Evolutionary conservation across 2,329 filamentous ascomycete species (phyloP), one percentile per base, ranked within the genome.

Genomic region (Ophiocordyceps camponoti-rufipedis): DNA sequence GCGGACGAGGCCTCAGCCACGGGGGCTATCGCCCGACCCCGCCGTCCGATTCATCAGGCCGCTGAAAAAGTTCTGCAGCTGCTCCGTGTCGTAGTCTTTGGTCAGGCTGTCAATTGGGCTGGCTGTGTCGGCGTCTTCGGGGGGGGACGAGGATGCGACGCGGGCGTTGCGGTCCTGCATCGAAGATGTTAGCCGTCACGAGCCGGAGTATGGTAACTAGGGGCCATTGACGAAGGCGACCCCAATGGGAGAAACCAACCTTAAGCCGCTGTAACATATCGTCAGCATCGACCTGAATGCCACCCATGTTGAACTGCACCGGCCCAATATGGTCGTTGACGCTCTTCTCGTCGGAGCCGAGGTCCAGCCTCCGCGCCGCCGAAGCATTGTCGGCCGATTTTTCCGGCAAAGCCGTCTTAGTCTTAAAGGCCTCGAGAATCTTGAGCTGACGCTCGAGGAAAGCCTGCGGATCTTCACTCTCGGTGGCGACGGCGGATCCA

Each of bases 281-380:
- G 57, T 94, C 88, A 9, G 87, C 87, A 62, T 95, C 87, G 29
- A 94, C 85, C 58, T 94, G 87, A 50, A 98, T 95, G 45, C 91
- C 91, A 40, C 91, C 91, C 74, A 98, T 91, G 60, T 98, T 98
- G 67, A 96, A 95, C 58, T 94, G 87, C 51, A 95, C 87, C 0
- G 88, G 87, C 0, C 88, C 88, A 55, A 94, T 94, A 55, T 94
- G 87, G 56, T 89, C 84, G 53, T 79, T 80, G 46, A 74, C 68
- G 50, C 63, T 67, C 50, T 67, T 70, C 50, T 67, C 62, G 13
- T 62, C 62, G n/a, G 58, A n/a, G n/a, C 4, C 53, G 41, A 64
- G 50, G 55, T 62, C 61, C 6, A 53, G 43, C n/a, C 54, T 53
- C 19, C 55, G 52, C 2, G 55, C 50, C 3, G 51, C 49, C 13